Evolutionary conservation across 345 rosid genomes (phyloP).

Genomic region (Euclidium syriacum): DNA sequence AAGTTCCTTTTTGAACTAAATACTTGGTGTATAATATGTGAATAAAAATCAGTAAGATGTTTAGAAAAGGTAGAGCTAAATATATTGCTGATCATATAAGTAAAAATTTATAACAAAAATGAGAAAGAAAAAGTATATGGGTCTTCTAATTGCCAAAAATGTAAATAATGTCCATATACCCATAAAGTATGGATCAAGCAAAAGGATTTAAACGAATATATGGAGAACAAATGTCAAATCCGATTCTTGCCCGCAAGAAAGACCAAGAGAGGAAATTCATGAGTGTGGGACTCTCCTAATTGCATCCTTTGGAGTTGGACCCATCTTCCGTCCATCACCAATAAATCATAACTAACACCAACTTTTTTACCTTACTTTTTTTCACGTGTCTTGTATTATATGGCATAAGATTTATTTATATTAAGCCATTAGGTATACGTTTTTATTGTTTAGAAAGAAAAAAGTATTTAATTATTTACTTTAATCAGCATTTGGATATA

Average conservation of each 20-base stretch:
- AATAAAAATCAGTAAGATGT: not conserved
- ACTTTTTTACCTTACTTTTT: constrained; percentile 14
- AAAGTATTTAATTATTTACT: not conserved
- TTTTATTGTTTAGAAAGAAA: not conserved
- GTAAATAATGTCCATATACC: not conserved
- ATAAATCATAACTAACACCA: constrained; percentile 15
- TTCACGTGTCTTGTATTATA: constrained; percentile 4
- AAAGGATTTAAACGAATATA: not conserved
- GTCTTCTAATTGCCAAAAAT: not conserved
- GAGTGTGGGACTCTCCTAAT: constrained; percentile 30
- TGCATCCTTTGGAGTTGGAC: not conserved
- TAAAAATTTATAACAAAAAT: not conserved
- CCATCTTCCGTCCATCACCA: not conserved
- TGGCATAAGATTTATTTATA: not conserved
- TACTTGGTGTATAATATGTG: not conserved
- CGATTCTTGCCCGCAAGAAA: constrained; percentile 26
- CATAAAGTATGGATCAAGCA: not conserved
- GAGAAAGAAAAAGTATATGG: not conserved
- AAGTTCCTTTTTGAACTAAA: not conserved
- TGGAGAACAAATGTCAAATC: constrained; percentile 3
- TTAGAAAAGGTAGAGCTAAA: not conserved
- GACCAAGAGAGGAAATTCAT: constrained; percentile 17
- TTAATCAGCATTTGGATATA: not conserved
- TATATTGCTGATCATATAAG: not conserved
- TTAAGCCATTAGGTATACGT: constrained; percentile 8